Evolutionary conservation across 2,329 filamentous ascomycete genomes (phyloP).

Genomic region (Thielaviopsis euricoi): DNA sequence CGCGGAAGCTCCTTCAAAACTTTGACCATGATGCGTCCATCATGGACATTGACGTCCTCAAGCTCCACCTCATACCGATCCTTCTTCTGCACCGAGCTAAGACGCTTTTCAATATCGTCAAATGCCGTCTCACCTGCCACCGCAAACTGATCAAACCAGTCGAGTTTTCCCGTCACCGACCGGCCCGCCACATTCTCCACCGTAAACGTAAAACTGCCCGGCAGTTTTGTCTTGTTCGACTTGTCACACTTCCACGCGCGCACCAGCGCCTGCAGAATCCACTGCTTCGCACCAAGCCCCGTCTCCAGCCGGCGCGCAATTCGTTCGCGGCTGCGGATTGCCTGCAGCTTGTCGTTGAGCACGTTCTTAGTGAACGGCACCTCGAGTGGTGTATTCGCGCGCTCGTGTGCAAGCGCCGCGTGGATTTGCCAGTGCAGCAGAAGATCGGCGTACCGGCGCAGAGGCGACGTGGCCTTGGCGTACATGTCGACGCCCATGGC

Average conservation of each 20-base stretch:
- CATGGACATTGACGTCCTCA: slow-evolving; percentile 34
- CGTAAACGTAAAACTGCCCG: slow-evolving; percentile 34
- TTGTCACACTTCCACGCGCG: slow-evolving; percentile 42
- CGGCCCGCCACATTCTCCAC: slow-evolving; percentile 24
- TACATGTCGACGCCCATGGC: slow-evolving; percentile 44
- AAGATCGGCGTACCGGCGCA: slow-evolving; percentile 48
- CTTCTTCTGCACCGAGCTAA: slow-evolving; percentile 29
- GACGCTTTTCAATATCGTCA: slow-evolving; percentile 21
- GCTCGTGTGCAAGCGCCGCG: slow-evolving; percentile 34
- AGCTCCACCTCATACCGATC: slow-evolving; percentile 42
- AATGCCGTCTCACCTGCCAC: slow-evolving; percentile 26
- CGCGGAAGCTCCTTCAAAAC: slow-evolving; percentile 18
- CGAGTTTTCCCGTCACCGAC: slow-evolving; percentile 25
- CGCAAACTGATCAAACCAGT: slow-evolving; percentile 28
- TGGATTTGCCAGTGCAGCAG: slow-evolving; percentile 52
- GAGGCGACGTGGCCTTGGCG: slow-evolving; percentile 45
- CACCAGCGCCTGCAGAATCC: slow-evolving; percentile 42
- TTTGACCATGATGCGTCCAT: slow-evolving; percentile 29
- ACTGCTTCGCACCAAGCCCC: slow-evolving; percentile 30
- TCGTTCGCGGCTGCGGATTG: slow-evolving; percentile 36
- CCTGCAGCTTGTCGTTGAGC: slow-evolving; percentile 30
- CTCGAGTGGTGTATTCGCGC: slow-evolving; percentile 16
- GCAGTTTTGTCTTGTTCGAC: too few species aligned
- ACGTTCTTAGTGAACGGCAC: slow-evolving; percentile 28
- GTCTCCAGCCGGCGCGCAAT: slow-evolving; percentile 28